phyloP scores from a whole-genome alignment of 129 eudicot genomes.

The Kitagawia praeruptora region DNA sequence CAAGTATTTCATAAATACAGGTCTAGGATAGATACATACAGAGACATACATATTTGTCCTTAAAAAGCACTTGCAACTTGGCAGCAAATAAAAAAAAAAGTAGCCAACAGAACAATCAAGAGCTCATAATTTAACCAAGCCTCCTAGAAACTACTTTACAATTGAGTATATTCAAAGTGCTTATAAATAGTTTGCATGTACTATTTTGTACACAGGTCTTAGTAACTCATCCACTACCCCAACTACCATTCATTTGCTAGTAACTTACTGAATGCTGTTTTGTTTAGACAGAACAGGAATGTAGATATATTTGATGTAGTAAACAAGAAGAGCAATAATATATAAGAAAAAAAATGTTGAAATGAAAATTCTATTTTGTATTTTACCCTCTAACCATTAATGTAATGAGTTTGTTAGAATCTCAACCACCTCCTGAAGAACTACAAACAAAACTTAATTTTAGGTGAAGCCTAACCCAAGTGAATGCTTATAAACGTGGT shows the following conservation, averaged over 20 bases:
- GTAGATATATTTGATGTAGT: not conserved
- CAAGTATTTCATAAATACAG: not conserved
- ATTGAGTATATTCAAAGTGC: not conserved
- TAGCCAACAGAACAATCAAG: not conserved
- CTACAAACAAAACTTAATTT: too few species aligned
- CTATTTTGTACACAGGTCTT: not conserved
- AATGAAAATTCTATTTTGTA: too few species aligned
- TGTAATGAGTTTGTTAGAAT: too few species aligned
- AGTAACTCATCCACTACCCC: not conserved
- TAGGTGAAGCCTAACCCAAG: too few species aligned
- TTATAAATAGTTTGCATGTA: too few species aligned
- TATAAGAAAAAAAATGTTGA: too few species aligned
- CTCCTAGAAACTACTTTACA: not conserved
- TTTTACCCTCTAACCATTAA: too few species aligned
- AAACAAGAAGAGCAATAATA: too few species aligned
- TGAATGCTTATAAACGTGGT: too few species aligned
- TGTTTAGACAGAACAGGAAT: not conserved
- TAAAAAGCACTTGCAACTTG: not conserved
- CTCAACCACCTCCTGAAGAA: too few species aligned
- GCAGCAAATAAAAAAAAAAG: too few species aligned
- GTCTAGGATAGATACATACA: not conserved
- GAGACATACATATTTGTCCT: not conserved
- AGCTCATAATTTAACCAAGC: not conserved
- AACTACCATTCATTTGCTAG: not conserved
- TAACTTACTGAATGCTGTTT: too few species aligned